These are phyloP conservation scores for Auricularia heimuer DNA, from an alignment of 768 basidiomycete species.

Conservation along the genomic window DNA sequence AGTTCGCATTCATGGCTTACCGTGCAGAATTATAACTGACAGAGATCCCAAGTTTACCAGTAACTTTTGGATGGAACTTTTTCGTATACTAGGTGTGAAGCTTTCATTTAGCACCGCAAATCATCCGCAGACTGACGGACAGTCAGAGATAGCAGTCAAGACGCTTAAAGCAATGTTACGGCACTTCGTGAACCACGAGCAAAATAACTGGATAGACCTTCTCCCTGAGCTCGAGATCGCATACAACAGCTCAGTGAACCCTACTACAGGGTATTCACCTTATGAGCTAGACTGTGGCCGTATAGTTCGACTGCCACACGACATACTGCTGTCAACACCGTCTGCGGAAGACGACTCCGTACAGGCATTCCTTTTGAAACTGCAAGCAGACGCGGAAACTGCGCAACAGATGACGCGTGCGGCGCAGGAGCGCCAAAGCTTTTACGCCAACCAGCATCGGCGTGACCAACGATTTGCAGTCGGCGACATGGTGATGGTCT, in stretches of 20 bases:
- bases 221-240: slow-evolving; percentile 24
- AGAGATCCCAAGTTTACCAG: slow-evolving; percentile 25
- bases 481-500: slow-evolving; percentile 28
- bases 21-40: slow-evolving; percentile 21
- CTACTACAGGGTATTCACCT: slow-evolving; percentile 21
- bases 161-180: slow-evolving; percentile 8
- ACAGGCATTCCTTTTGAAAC: not conserved
- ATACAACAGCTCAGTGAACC: slow-evolving; percentile 20
- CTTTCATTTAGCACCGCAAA: slow-evolving; percentile 23
- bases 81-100: slow-evolving; percentile 16
- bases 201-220: slow-evolving; percentile 26
- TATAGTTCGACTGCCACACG: not conserved
- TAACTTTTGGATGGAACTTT: slow-evolving; percentile 21
- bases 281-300: slow-evolving; percentile 11
- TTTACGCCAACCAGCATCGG: not conserved
- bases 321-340: slow-evolving; percentile 4
- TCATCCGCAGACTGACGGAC: slow-evolving; percentile 31
- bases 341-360: slow-evolving; percentile 5
- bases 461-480: slow-evolving; percentile 15
- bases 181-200: slow-evolving; percentile 16
- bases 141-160: slow-evolving; percentile 19
- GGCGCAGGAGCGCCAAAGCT: too few relatives aligned
- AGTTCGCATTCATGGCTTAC: slow-evolving; percentile 22
- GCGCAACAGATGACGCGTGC: slow-evolving; percentile 27
- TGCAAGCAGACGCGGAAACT: slow-evolving; percentile 13